These are phyloP conservation scores for Barnettozyma salicaria DNA, from an alignment of 805 yeast species.

Conservation along the genomic window DNA sequence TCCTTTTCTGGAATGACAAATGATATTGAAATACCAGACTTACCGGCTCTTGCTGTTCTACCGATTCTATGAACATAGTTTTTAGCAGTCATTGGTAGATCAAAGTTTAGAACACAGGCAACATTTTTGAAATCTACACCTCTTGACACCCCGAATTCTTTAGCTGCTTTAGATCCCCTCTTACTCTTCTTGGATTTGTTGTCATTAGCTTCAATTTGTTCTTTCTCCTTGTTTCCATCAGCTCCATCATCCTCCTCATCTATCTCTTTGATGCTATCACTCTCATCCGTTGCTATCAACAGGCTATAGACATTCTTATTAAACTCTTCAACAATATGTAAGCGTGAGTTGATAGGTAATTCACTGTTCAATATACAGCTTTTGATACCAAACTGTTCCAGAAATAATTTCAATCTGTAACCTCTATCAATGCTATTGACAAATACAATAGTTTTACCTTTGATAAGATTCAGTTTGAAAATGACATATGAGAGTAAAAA, in stretches of 20 bases:
- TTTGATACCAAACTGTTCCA: conserved; percentile 91
- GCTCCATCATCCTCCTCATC: conserved; percentile 36
- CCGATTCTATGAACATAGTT: conserved; percentile 93
- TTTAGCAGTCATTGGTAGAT: conserved; percentile 82
- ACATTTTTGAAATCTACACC: conserved; percentile 96
- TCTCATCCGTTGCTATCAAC: conserved; percentile 92
- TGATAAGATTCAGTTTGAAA: conserved; percentile 78
- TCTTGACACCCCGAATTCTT: conserved; percentile 90
- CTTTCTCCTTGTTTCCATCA: conserved; percentile 14
- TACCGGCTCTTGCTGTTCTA: conserved; percentile 96
- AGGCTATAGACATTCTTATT: conserved; percentile 83
- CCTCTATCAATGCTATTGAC: conserved; percentile 96
- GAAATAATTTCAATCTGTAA: conserved; percentile 79
- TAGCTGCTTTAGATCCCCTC: conserved; percentile 42
- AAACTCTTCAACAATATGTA: conserved; percentile 93
- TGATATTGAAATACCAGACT: conserved; percentile 89
- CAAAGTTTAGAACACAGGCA: conserved; percentile 94
- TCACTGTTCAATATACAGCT: conserved; percentile 88
- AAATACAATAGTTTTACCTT: conserved; percentile 86
- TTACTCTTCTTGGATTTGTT: conserved; percentile 21
- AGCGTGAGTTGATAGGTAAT: conserved; percentile 84
- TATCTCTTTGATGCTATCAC: conserved; percentile 50
- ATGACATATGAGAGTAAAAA: conserved; percentile 87
- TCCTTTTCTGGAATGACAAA: conserved; percentile 81
- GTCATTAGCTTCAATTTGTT: conserved; percentile 3